Evolutionary conservation across 306 rosid genomes (phyloP).

Genomic region (Quercus agrifolia): DNA sequence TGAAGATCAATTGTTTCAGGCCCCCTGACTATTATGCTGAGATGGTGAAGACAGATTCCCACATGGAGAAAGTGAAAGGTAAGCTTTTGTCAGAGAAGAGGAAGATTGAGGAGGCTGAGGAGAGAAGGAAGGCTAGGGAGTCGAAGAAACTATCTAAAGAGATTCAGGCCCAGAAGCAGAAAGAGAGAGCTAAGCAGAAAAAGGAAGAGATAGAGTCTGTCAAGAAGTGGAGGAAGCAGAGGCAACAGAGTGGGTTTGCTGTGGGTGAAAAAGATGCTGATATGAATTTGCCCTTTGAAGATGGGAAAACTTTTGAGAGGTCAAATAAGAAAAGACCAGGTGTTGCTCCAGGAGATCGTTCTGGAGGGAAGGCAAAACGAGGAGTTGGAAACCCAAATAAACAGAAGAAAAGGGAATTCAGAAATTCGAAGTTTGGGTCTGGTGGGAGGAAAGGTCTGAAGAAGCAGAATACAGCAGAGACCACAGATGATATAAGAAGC

Average conservation of each 20-base stretch:
- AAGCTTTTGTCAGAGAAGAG: conserved; percentile 64
- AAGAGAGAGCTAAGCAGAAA: conserved; percentile 88
- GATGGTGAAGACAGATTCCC: conserved; percentile 84
- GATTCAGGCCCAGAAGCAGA: conserved; percentile 73
- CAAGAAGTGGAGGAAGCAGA: conserved; percentile 96
- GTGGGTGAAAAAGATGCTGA: conserved; percentile 45
- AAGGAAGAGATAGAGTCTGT: conserved; percentile 86
- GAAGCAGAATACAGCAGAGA: conserved; percentile 70
- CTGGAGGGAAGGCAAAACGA: conserved; percentile 68
- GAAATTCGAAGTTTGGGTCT: conserved; percentile 69
- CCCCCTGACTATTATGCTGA: conserved; percentile 88
- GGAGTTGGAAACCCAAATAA: conserved; percentile 40
- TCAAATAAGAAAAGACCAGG: conserved; percentile 71
- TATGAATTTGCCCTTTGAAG: conserved; percentile 50
- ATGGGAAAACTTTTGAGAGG: conserved; percentile 69
- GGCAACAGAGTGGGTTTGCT: conserved; percentile 84
- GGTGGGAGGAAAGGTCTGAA: conserved; percentile 72
- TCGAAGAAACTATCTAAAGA: conserved; percentile 74
- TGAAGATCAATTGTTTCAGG: conserved; percentile 72
- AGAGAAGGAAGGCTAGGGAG: conserved; percentile 84
- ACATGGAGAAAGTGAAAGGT: conserved; percentile 81
- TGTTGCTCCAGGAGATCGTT: conserved; percentile 69
- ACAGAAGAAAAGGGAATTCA: conserved; percentile 51
- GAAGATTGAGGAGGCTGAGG: conserved; percentile 84
- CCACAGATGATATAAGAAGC: conserved; percentile 46